Base-by-base conservation (phyloP, 1,284 basidiomycete species). In the Vanrija pseudolonga region DNA sequence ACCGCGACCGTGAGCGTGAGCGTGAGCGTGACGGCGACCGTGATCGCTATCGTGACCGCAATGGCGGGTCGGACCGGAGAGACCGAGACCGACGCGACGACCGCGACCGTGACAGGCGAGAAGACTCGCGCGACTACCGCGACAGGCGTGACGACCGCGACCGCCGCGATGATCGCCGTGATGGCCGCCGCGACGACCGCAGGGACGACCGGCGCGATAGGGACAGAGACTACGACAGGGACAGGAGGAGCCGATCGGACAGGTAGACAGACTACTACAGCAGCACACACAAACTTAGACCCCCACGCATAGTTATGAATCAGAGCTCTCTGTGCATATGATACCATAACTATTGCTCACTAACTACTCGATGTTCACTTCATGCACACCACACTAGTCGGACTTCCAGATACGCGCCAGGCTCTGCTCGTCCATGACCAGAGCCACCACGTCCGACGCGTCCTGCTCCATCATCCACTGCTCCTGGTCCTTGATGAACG, bases 381-480 rank as follows among this genome's bases (percentile, higher is more conserved):
- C 44, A 36, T 45, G 32, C 28, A 45, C n/a, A 22, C 32, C 23
- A 19, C 7, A 20, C 20, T 20, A 50, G 15, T 56, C 51, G 7
- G 49, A 51, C 37, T 23, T 36, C 71, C 72, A 74, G 53, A 74
- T 66, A 47, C 68, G 61, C 62, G 69, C 71, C 47, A 74, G 52
- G 46, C 56, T 50, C 28, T 60, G 60, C 44, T 60, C 65, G n/a
- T 66, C 61, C 44, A 71, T 52, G 47, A 74, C 63, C 45, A 69
- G 45, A 9, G 62, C 56, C 55, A 68, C 47, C 17, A 49, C 26
- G 54, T 72, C 72, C 1, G 55, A 60, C 6, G 43, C 40, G n/a
- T 67, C 67, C 46, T 51, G 43, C 57, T 72, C 71, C 69, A 72
- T 72, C 66, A 74, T 72, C 72, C 72, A 74, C 49, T 65, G 63